Conservation (phyloP, 2,329 filamentous ascomycete species). For the Penicillium sp. region DNA sequence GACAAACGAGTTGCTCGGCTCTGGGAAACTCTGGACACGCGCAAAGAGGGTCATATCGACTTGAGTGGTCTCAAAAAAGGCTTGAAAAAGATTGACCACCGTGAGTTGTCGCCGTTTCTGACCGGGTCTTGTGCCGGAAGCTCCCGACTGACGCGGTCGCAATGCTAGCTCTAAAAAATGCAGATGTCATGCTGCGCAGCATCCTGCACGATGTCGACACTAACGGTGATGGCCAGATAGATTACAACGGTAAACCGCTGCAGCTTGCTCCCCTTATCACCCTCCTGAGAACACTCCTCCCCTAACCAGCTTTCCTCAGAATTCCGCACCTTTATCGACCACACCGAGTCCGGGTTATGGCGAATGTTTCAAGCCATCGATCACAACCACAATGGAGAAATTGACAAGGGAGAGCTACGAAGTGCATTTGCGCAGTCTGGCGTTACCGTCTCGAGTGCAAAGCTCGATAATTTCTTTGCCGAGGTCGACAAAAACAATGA, state of each 20-base stretch:
- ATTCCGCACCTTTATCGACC: constrained; percentile 84
- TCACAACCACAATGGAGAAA: constrained; percentile 76
- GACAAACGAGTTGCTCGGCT: constrained; percentile 80
- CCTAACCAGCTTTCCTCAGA: constrained; percentile 56
- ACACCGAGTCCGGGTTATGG: constrained; percentile 81
- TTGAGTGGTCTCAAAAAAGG: constrained; percentile 81
- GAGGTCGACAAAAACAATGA: constrained; percentile 90
- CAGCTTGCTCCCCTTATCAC: constrained; percentile 15
- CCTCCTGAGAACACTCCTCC: not conserved
- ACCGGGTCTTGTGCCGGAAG: constrained; percentile 23
- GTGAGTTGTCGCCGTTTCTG: constrained; percentile 53
- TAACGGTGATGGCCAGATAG: constrained; percentile 84
- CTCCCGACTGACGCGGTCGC: constrained; percentile 26
- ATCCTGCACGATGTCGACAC: constrained; percentile 83
- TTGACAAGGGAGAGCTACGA: constrained; percentile 83
- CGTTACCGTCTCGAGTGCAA: constrained; percentile 72
- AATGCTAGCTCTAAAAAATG: constrained; percentile 76
- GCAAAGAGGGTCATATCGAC: constrained; percentile 77
- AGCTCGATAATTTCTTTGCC: constrained; percentile 81
- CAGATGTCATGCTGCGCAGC: constrained; percentile 77
- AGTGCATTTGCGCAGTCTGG: constrained; percentile 76
- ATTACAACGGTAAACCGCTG: constrained; percentile 72
- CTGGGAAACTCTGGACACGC: constrained; percentile 80
- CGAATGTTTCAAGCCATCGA: constrained; percentile 85
- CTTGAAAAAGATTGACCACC: constrained; percentile 86